A percentile compares a stretch with the other conserved stretches of the same genome.
These are phyloP conservation scores for Orbilia javanica DNA, from an alignment of 2,329 filamentous ascomycete genomes.

Conservation along the genomic window DNA sequence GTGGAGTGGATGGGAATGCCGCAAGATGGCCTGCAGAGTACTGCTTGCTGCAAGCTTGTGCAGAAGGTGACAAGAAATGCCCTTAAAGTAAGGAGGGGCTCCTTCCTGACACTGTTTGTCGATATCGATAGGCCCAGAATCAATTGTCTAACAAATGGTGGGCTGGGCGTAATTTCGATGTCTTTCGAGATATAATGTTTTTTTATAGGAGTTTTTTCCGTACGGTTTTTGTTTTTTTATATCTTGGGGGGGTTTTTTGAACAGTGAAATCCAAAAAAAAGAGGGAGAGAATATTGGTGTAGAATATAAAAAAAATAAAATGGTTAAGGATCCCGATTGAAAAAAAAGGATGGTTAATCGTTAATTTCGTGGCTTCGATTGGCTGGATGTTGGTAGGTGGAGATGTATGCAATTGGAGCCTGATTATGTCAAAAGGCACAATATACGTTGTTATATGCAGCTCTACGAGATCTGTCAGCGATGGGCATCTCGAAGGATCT, in stretches of 20 bases:
- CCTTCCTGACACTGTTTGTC: constrained; percentile 44
- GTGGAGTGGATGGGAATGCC: constrained; percentile 55
- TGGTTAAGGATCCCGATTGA: constrained; percentile 21
- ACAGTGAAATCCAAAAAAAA: constrained; percentile 33
- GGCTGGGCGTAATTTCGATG: constrained; percentile 29
- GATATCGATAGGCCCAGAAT: constrained; percentile 51
- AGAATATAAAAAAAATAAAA: constrained; percentile 15
- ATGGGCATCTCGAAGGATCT: constrained; percentile 46
- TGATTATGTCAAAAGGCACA: constrained; percentile 32
- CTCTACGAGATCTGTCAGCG: constrained; percentile 40
- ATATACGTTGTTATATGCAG: constrained; percentile 47
- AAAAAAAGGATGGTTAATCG: constrained; percentile 19
- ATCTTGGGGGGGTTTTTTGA: constrained; percentile 6
- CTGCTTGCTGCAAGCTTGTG: constrained; percentile 47
- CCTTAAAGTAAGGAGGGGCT: constrained; percentile 51
- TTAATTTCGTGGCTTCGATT: constrained; percentile 40
- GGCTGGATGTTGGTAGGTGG: constrained; percentile 28
- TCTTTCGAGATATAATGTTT: constrained; percentile 29
- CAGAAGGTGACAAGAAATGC: constrained; percentile 27
- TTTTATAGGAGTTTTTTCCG: constrained; percentile 26
- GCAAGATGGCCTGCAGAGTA: constrained; percentile 57
- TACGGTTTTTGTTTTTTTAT: constrained; percentile 12
- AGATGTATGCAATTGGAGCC: constrained; percentile 36
- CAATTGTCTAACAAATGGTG: constrained; percentile 22
- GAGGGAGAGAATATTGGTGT: too few relatives aligned